These are phyloP conservation scores for Isochrysis galbana DNA, from an alignment of 78 protist genomes.

Conservation along the genomic window DNA sequence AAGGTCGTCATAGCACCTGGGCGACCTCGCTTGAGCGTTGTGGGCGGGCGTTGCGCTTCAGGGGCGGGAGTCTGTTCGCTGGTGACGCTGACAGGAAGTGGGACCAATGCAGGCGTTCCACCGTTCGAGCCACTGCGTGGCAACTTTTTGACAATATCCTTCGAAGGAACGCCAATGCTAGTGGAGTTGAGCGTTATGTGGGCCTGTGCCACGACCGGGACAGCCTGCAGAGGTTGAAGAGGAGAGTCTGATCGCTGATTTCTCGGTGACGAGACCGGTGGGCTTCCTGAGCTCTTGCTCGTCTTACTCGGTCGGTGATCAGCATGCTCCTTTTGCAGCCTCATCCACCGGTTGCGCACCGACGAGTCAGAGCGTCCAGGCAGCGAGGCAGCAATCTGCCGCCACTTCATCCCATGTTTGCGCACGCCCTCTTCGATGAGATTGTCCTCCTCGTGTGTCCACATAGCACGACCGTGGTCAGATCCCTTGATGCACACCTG, in stretches of 20 bases:
- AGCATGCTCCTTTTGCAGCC: background rate
- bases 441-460: background rate
- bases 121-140: no score
- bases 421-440: background rate
- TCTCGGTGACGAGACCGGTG: background rate
- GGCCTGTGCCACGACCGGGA: background rate
- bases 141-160: no score
- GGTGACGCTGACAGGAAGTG: no score
- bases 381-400: background rate
- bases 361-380: slow-evolving; percentile 10
- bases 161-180: no score
- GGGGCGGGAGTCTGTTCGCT: no score
- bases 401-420: background rate
- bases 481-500: background rate
- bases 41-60: background rate
- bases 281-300: background rate
- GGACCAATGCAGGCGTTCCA: no score
- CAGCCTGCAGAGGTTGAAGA: background rate
- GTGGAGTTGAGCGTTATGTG: no score
- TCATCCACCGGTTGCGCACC: slow-evolving; percentile 12
- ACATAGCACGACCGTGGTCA: background rate
- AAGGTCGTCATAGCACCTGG: background rate
- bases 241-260: no score
- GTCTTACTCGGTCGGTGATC: background rate
- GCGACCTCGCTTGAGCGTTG: no score